Base-by-base conservation (phyloP, 2,329 filamentous ascomycete genomes). In the Blumeria hordei region DNA sequence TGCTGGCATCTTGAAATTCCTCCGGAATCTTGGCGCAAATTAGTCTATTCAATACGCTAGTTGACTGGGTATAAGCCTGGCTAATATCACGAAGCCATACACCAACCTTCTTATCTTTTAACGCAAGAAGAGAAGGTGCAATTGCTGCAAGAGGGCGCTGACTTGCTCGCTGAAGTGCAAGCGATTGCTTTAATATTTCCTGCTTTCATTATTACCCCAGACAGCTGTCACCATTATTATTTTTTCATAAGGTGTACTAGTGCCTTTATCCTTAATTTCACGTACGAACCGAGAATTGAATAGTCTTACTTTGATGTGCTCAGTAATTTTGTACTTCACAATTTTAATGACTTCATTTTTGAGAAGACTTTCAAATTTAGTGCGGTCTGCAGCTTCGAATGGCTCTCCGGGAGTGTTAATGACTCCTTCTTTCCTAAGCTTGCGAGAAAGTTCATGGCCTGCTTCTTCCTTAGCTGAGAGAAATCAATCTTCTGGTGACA, bases 141-240 rank as follows among this genome's bases (percentile, higher is more conserved):
- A 49, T 49, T 10, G 45, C 45, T 49, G 53, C 4, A 14, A 57
- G 33, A 8, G 54, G 3, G 28, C 56, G 4, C 35, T 57, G 34
- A 28, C 43, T 57, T 7, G 44, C 34, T 50, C 47, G 33, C 44
- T 57, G 54, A 6, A 57, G 53, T 33, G 54, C 55, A 12, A 34
- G 54, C 28, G 56, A 57, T 53, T 55, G 34, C 1, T 55, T 58
- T 12, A 58, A 35, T 11, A 58, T 53, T 37, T 37, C 18, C 5
- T 43, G 11, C 43, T 58, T 58, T 54, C 55, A 3, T 55, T n/a
- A 36, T 58, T 53, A 9, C 54, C 50, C 16, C 53, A 56, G 1
- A 18, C 55, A 21, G 54, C 52, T 9, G 55, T 34, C 6, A 54
- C 39, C 11, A 45, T 9, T 45, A 37, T 54, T 6, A 41, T 12